These are phyloP conservation scores for Prunus yedoensis DNA, from an alignment of 331 rosid genomes.

Conservation along the genomic window DNA sequence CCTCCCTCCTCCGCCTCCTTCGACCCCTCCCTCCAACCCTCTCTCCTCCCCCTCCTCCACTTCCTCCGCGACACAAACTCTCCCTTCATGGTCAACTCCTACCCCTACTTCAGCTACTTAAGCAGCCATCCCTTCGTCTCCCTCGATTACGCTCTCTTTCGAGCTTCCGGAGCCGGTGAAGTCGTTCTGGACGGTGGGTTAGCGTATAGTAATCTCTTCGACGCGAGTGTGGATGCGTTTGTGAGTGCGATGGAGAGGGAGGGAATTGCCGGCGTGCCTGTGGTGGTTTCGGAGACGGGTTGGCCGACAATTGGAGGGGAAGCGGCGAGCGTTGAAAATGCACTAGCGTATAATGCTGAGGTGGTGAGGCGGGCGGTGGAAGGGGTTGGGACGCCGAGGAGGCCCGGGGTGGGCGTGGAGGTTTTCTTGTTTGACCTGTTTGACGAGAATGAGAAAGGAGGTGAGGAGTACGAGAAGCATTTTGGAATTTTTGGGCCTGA, in stretches of 20 bases:
- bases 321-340: conserved; percentile 25
- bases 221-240: conserved; percentile 31
- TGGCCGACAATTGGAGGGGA: conserved; percentile 32
- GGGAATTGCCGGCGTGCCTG: conserved; percentile 20
- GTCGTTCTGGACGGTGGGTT: conserved; percentile 7
- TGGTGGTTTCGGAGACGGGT: conserved; percentile 34
- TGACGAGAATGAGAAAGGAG: conserved; percentile 28
- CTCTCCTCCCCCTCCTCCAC: conserved; percentile 20
- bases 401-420: conserved; percentile 20
- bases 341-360: conserved; percentile 15
- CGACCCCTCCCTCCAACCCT: conserved; percentile 2
- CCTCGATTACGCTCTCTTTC: conserved; percentile 23
- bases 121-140: conserved; percentile 11
- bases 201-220: conserved; percentile 18
- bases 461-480: conserved; percentile 30
- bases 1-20: conserved; percentile 29
- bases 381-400: conserved; percentile 29
- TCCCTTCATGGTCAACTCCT: conserved; percentile 35
- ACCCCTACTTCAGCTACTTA: conserved; percentile 33
- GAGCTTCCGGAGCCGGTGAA: not conserved
- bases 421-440: conserved; percentile 34
- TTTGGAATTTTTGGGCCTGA: conserved; percentile 30
- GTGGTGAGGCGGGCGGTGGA: conserved; percentile 24
- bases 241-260: conserved; percentile 39
- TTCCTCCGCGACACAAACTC: conserved; percentile 24